Conservation (phyloP, 306 rosid species). For the Rosa rugosa region DNA sequence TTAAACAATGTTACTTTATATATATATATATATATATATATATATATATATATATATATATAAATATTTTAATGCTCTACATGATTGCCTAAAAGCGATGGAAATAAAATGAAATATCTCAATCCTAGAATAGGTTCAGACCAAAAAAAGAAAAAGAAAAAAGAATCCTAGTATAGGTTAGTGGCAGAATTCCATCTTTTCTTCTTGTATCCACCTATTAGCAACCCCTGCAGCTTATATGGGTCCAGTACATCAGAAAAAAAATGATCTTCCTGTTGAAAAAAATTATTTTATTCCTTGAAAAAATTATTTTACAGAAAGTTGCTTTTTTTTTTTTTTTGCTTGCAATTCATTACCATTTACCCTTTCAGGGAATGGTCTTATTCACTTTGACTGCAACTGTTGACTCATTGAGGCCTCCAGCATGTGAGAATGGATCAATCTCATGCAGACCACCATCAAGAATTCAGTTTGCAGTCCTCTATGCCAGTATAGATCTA, state of each 20-base stretch:
- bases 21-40: too few relatives aligned
- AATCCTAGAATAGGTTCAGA: background rate
- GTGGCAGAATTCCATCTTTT: background rate
- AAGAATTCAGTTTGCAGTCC: slow-evolving; percentile 19
- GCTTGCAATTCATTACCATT: background rate
- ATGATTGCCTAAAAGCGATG: too few relatives aligned
- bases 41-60: background rate
- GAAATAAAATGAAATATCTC: too few relatives aligned
- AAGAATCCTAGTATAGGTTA: too few relatives aligned
- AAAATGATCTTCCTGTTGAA: background rate
- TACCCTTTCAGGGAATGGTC: slow-evolving; percentile 36
- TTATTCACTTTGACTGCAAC: slow-evolving; percentile 39
- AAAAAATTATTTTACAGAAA: background rate
- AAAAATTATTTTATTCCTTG: background rate
- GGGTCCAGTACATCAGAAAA: background rate
- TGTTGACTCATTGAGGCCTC: slow-evolving; percentile 33
- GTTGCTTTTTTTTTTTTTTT: background rate
- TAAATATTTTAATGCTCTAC: background rate
- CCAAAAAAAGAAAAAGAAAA: too few relatives aligned
- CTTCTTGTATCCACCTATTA: background rate
- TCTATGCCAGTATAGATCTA: slow-evolving; percentile 30
- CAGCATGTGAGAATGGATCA: slow-evolving; percentile 23
- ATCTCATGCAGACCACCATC: slow-evolving; percentile 36
- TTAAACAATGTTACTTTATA: background rate
- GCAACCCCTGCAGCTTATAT: background rate